phyloP scores from a whole-genome alignment of 176 grass and related monocot species.

The Hyparrhenia diplandra region DNA sequence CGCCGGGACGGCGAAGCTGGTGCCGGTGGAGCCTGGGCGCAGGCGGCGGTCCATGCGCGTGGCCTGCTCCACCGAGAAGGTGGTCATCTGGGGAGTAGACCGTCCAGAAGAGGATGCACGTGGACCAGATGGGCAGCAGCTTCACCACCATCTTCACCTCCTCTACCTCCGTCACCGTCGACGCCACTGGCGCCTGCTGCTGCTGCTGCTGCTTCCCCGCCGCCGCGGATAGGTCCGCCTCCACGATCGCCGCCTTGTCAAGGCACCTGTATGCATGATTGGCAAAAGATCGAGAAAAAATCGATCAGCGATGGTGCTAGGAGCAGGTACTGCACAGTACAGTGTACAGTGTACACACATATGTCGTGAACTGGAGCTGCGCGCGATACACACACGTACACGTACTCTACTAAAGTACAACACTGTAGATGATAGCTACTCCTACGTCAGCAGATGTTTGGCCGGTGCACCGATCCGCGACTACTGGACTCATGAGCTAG shows the following conservation, averaged over 20 bases:
- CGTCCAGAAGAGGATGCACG: conserved; percentile 64
- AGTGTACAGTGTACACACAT: too few relatives aligned
- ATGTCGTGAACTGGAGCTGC: too few relatives aligned
- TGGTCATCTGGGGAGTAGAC: conserved; percentile 71
- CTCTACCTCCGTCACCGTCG: conserved; percentile 63
- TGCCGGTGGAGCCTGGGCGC: not conserved
- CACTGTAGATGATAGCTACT: too few relatives aligned
- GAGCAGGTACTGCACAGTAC: too few relatives aligned
- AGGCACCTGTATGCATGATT: conserved; percentile 57
- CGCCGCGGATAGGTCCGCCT: conserved; percentile 18
- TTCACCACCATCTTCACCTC: conserved; percentile 79
- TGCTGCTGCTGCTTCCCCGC: conserved; percentile 13
- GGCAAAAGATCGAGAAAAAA: too few relatives aligned
- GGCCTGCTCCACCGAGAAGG: conserved; percentile 68
- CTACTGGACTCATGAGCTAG: too few relatives aligned
- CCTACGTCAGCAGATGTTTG: too few relatives aligned
- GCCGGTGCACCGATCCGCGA: too few relatives aligned
- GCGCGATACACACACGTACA: too few relatives aligned
- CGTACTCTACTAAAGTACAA: too few relatives aligned
- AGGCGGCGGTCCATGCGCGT: conserved; percentile 54
- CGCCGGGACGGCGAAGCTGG: conserved; percentile 53
- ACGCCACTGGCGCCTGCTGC: too few relatives aligned
- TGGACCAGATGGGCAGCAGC: conserved; percentile 70
- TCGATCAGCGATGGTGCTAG: too few relatives aligned
- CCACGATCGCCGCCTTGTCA: conserved; percentile 57